Evolutionary conservation across 73 alveolate species (phyloP).

Genomic region (Blepharisma stoltei): DNA sequence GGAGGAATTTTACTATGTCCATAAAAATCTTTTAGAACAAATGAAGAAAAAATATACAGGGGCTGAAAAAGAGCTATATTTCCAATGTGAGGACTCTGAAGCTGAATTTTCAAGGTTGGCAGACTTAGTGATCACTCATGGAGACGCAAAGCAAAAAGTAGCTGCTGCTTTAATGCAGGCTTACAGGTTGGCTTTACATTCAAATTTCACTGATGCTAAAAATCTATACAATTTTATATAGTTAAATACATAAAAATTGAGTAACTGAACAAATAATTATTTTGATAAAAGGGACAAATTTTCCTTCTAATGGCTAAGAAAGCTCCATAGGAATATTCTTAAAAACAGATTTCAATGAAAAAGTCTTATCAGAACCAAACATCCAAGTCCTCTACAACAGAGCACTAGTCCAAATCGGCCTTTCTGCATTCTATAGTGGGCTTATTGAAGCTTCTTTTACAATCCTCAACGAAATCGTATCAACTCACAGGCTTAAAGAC

Average conservation of each 20-base stretch:
- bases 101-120: neutral
- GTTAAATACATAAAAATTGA: too few relatives aligned
- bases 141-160: slow-evolving; percentile 23
- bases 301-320: slow-evolving; percentile 31
- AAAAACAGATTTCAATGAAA: neutral
- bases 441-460: slow-evolving; percentile 46
- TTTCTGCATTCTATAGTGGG: slow-evolving; percentile 63
- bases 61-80: neutral
- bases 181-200: slow-evolving; percentile 51
- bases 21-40: neutral
- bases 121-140: slow-evolving; percentile 4
- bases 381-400: slow-evolving; percentile 58
- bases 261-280: too few relatives aligned
- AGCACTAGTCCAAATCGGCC: slow-evolving; percentile 56
- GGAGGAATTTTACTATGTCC: slow-evolving; percentile 2
- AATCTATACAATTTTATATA: too few relatives aligned
- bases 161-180: slow-evolving; percentile 39
- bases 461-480: slow-evolving; percentile 41
- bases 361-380: slow-evolving; percentile 29
- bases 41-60: slow-evolving; percentile 6
- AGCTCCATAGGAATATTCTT: too few relatives aligned
- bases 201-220: slow-evolving; percentile 52
- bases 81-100: neutral
- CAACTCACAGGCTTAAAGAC: slow-evolving; percentile 52
- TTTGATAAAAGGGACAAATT: too few relatives aligned